Conservation (phyloP, 1,284 basidiomycete genomes). For the Ceratobasidium sp. region DNA sequence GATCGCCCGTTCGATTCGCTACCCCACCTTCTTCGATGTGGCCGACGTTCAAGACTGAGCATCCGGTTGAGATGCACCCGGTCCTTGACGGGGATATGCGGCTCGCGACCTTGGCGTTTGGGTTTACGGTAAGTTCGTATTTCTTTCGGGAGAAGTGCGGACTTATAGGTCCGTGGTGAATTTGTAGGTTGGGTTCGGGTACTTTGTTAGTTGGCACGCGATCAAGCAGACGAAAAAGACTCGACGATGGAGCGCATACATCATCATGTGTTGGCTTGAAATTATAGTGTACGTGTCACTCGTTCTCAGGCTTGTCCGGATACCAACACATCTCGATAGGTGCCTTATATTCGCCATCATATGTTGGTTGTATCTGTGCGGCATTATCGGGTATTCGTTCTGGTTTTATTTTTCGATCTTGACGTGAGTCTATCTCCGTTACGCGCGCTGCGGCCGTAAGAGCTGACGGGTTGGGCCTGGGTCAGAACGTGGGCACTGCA, state of each 20-base stretch:
- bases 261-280: slow-evolving; percentile 32
- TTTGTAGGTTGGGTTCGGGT: slow-evolving; percentile 29
- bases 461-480: neutral
- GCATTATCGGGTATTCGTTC: slow-evolving; percentile 40
- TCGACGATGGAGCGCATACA: slow-evolving; percentile 34
- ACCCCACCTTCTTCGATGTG: slow-evolving; percentile 13
- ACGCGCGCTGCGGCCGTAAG: neutral
- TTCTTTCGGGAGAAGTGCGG: neutral
- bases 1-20: neutral
- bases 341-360: slow-evolving; percentile 38
- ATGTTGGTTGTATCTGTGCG: slow-evolving; percentile 43
- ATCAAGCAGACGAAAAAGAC: slow-evolving; percentile 30
- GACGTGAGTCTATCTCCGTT: slow-evolving; percentile 25
- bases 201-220: slow-evolving; percentile 32
- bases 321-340: neutral
- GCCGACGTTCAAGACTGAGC: slow-evolving; percentile 34
- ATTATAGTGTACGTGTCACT: slow-evolving; percentile 20
- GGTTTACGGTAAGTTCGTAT: slow-evolving; percentile 21
- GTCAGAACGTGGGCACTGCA: slow-evolving; percentile 35
- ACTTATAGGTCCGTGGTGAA: neutral
- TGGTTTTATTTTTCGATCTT: slow-evolving; percentile 41
- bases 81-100: slow-evolving; percentile 27
- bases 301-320: neutral
- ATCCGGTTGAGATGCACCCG: slow-evolving; percentile 1
- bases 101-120: slow-evolving; percentile 34